Evolutionary conservation across 202 grass and related monocot genomes (phyloP), one percentile per base, ranked within the genome.

Genomic region (Hordeum pubiflorum): DNA sequence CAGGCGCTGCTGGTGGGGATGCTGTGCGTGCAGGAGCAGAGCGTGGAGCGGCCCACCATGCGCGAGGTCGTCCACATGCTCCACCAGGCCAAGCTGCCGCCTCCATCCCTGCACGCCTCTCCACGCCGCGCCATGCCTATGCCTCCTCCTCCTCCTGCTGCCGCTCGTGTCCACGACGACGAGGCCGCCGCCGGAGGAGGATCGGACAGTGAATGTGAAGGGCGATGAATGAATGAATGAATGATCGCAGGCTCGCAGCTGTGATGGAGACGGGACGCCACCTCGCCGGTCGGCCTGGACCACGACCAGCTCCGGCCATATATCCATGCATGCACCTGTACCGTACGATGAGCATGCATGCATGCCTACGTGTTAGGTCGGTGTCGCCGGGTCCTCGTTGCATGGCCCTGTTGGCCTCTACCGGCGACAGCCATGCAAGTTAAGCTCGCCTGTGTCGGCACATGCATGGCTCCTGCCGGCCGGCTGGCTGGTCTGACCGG

Each of bases 61-160:
- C 82, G 91, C 55, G 94, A 97, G 39, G 94, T 97, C 59, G 94
- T 97, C 33, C 91, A 94, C 56, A 97, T 97, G 94, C 83, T 97
- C 5, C 87, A 97, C 50, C 94, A 97, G 63, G 91, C 91, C 8
- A 91, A 85, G 4, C 63, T 18, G 1, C 83, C 13, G n/a, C 72
- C 22, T 48, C 44, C 44, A 4, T 48, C 44, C 1, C 13, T 43
- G 31, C 31, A 67, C 33, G 63, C 33, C 23, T 36, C 64, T 7
- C 68, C 12, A 46, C 22, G 23, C 22, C 11, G 36, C 65, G 11
- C 65, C 63, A 21, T 50, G 14, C 46, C 14, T 17, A 17, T 48
- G 26, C 26, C 26, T 27, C 26, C 26, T 27, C 63, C 1, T 13
- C 14, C 33, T 36, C 3, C 63, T 6, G 2, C 31, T 67, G 34